phyloP scores from a whole-genome alignment of 805 yeast species.

The Wickerhamomyces bovis region DNA sequence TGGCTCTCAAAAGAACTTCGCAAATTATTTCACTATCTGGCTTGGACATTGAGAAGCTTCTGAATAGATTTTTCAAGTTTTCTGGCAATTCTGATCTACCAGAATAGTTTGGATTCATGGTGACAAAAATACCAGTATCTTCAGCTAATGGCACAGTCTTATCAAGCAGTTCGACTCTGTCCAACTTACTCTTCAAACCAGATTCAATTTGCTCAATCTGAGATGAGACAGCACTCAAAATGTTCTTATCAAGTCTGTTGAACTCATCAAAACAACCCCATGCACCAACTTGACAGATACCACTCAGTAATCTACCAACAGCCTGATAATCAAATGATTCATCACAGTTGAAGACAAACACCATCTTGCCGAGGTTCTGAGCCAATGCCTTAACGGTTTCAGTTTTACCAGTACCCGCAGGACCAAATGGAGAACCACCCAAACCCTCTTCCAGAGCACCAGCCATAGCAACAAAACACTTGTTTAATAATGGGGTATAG shows the following conservation, averaged over 20 bases:
- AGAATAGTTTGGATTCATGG: slow-evolving; percentile 85
- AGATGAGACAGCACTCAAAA: slow-evolving; percentile 79
- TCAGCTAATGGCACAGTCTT: slow-evolving; percentile 32
- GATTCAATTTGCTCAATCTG: slow-evolving; percentile 67
- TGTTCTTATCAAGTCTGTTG: slow-evolving; percentile 65
- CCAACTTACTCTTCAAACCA: slow-evolving; percentile 31
- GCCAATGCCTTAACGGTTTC: slow-evolving; percentile 86
- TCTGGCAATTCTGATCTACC: slow-evolving; percentile 85
- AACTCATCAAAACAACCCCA: slow-evolving; percentile 98
- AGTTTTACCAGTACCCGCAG: slow-evolving; percentile 97
- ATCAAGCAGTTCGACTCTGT: slow-evolving; percentile 36
- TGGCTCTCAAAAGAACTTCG: slow-evolving; percentile 63
- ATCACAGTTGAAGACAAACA: slow-evolving; percentile 86
- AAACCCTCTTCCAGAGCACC: slow-evolving; percentile 65
- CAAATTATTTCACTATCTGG: slow-evolving; percentile 71
- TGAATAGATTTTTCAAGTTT: slow-evolving; percentile 71
- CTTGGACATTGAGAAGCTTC: slow-evolving; percentile 63
- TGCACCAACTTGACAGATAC: slow-evolving; percentile 76
- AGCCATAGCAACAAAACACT: slow-evolving; percentile 61
- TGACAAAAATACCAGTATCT: slow-evolving; percentile 71
- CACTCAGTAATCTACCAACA: slow-evolving; percentile 69
- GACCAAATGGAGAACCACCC: slow-evolving; percentile 94
- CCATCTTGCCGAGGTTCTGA: slow-evolving; percentile 70
- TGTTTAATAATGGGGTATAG: slow-evolving; percentile 63
- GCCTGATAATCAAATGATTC: slow-evolving; percentile 79